A percentile compares a stretch with the other conserved stretches of the same genome.
Conservation (phyloP, 306 rosid species). For the Trichosanthes cucumerina region DNA sequence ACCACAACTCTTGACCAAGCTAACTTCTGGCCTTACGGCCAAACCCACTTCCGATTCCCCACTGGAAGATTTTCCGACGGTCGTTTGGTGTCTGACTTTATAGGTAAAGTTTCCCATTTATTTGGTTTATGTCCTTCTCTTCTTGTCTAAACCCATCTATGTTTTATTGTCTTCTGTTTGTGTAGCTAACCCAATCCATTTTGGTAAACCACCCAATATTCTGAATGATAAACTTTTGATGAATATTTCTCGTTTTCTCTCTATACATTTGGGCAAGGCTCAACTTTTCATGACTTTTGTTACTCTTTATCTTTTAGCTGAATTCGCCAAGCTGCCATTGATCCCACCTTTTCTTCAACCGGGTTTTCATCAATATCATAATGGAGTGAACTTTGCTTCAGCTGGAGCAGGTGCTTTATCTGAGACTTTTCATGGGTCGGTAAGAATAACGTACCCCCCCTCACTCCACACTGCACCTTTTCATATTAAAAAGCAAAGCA, state of each 20-base stretch:
- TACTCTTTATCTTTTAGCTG: conserved; percentile 32
- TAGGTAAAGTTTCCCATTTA: conserved; percentile 39
- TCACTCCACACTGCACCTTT: neutral
- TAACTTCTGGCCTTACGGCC: conserved; percentile 88
- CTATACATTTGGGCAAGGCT: neutral
- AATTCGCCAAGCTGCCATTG: conserved; percentile 60
- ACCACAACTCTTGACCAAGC: conserved; percentile 82
- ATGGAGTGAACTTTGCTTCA: conserved; percentile 88
- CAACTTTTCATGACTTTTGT: neutral
- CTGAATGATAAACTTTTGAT: conserved; percentile 4
- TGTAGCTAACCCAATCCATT: neutral
- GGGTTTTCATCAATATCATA: conserved; percentile 30
- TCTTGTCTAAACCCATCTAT: conserved; percentile 11
- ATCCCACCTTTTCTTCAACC: conserved; percentile 69
- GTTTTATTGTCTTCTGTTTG: neutral
- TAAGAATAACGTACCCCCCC: conserved; percentile 23
- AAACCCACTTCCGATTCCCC: conserved; percentile 60
- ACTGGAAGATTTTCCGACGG: conserved; percentile 94
- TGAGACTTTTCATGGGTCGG: conserved; percentile 70
- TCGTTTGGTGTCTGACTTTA: conserved; percentile 67
- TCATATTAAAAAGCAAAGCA: neutral
- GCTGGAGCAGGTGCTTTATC: conserved; percentile 85
- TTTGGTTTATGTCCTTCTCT: conserved; percentile 15
- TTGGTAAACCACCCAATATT: conserved; percentile 26
- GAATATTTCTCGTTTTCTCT: neutral